Base-by-base conservation (phyloP, 1,284 basidiomycete species). In the Filobasidium uniguttulatum region DNA sequence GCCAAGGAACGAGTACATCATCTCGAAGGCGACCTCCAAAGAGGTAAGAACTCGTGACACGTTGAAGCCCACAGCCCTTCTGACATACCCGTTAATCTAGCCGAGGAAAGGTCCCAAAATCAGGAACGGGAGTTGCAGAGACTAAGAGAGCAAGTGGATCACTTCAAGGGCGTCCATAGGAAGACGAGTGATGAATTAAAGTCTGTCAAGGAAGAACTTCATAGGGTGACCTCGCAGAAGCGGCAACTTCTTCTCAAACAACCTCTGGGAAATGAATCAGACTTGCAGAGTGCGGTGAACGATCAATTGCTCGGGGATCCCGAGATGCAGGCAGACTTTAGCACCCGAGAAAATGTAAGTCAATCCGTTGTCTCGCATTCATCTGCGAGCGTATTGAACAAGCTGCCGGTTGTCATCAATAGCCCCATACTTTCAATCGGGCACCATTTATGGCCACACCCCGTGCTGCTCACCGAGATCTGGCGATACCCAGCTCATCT, bases 181-280 rank as follows among this genome's bases (percentile, higher is more conserved):
- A 43, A 43, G 40, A 29, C 29, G 15, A 15, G 25, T 23, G 40
- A 43, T 8, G 40, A 43, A 19, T 29, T 43, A 26, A 43, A 43
- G 40, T n/a, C 40, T 15, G 40, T 43, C 40, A 43, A 43, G 40
- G 25, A 43, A 8, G 40, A 43, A 26, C 17, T 43, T 3, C n/a
- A 43, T n/a, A 43, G 26, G 26, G 26, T 43, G 40, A 14, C 26
- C 9, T 28, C 23, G 3, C 40, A 43, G 26, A 43, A 43, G 23
- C 10, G 40, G 14, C 40, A 43, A 26, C 19, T 43, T 8, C 15
- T 43, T 12, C 19, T 43, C 12, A 43, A 43, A n/a, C 40, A 43
- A 43, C 40, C 40, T 3, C 26, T 43, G 19, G 40, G 40, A 15
- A 43, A 43, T n/a, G 25, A 23, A 26, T 15, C 20, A 26, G 40